Percentiles rank a stretch among this genome's conserved stretches.
These are phyloP conservation scores for Pestalotiopsis sp. DNA, from an alignment of 2,329 filamentous ascomycete species.

Conservation along the genomic window DNA sequence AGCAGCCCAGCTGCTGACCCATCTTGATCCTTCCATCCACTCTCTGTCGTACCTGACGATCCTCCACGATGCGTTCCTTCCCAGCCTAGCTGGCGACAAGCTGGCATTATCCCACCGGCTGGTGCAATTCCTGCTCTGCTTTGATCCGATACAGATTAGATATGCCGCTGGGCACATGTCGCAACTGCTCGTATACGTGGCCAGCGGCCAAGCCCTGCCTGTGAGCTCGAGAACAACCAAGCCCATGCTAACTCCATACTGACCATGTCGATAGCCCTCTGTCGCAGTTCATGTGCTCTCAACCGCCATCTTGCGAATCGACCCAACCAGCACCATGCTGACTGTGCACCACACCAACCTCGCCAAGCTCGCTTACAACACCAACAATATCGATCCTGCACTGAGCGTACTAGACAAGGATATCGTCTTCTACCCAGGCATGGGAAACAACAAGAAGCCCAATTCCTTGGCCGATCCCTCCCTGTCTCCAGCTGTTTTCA, in stretches of 20 bases:
- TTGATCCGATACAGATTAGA: conserved; percentile 52
- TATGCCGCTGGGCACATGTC: conserved; percentile 46
- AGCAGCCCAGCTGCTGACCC: conserved; percentile 43
- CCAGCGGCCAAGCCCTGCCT: conserved; percentile 35
- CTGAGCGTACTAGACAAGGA: conserved; percentile 63
- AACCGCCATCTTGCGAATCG: conserved; percentile 62
- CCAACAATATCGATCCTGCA: conserved; percentile 52
- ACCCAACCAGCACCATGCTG: conserved; percentile 65
- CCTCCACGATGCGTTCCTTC: conserved; percentile 41
- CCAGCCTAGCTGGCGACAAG: conserved; percentile 26
- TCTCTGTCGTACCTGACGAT: conserved; percentile 53
- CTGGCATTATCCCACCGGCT: conserved; percentile 40
- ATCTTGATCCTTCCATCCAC: conserved; percentile 47
- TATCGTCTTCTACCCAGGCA: conserved; percentile 64
- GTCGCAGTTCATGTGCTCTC: conserved; percentile 47
- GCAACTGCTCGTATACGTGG: conserved; percentile 43
- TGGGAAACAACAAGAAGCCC: conserved; percentile 35
- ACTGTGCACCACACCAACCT: conserved; percentile 63
- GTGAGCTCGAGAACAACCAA: conserved; percentile 17
- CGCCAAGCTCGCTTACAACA: conserved; percentile 58
- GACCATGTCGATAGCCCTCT: conserved; percentile 43
- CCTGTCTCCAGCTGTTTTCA: conserved; percentile 53
- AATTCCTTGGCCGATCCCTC: conserved; percentile 45
- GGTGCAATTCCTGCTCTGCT: conserved; percentile 45
- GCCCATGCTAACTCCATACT: conserved; percentile 28